A percentile compares a stretch with the other conserved stretches of the same genome.
Evolutionary conservation across 2,329 filamentous ascomycete species (phyloP).

Genomic region (Bipolaris oryzae): DNA sequence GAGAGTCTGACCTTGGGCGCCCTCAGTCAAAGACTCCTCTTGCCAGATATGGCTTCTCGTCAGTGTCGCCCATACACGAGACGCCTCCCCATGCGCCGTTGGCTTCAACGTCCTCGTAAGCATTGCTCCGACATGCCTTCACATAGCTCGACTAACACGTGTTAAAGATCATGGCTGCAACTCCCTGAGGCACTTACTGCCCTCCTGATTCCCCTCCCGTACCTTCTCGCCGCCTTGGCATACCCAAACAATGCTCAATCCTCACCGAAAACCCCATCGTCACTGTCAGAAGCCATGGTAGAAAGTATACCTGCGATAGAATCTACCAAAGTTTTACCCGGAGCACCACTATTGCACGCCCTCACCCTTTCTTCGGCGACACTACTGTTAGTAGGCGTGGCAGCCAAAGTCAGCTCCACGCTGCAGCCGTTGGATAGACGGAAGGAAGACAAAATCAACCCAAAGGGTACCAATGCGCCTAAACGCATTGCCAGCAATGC

Average conservation of each 20-base stretch:
- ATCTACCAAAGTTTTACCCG: slow-evolving; percentile 10
- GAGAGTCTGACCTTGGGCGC: slow-evolving; percentile 54
- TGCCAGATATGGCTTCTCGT: slow-evolving; percentile 39
- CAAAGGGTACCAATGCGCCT: slow-evolving; percentile 16
- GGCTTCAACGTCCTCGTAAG: slow-evolving; percentile 29
- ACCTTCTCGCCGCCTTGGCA: slow-evolving; percentile 54
- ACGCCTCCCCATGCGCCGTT: slow-evolving; percentile 21
- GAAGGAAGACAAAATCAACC: slow-evolving; percentile 34
- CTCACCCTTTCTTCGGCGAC: slow-evolving; percentile 55
- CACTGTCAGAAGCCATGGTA: slow-evolving; percentile 32
- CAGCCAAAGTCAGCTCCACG: slow-evolving; percentile 43
- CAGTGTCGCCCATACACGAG: slow-evolving; percentile 47
- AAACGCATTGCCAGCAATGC: slow-evolving; percentile 42
- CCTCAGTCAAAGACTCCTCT: slow-evolving; percentile 35
- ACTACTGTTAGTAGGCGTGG: slow-evolving; percentile 52
- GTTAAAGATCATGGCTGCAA: slow-evolving; percentile 40
- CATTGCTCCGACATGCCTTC: neutral
- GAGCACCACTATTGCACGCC: slow-evolving; percentile 50
- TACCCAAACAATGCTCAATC: slow-evolving; percentile 42
- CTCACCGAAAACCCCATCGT: slow-evolving; percentile 24
- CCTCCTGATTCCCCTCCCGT: slow-evolving; percentile 57
- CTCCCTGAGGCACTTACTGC: slow-evolving; percentile 58
- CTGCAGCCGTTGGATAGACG: slow-evolving; percentile 44
- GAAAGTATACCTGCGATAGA: slow-evolving; percentile 21
- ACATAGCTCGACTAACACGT: slow-evolving; percentile 4